Percentiles rank a stretch among this genome's conserved stretches.
These are phyloP conservation scores for Helotiales sp. DNA, from an alignment of 2,329 filamentous ascomycete genomes.

Conservation along the genomic window DNA sequence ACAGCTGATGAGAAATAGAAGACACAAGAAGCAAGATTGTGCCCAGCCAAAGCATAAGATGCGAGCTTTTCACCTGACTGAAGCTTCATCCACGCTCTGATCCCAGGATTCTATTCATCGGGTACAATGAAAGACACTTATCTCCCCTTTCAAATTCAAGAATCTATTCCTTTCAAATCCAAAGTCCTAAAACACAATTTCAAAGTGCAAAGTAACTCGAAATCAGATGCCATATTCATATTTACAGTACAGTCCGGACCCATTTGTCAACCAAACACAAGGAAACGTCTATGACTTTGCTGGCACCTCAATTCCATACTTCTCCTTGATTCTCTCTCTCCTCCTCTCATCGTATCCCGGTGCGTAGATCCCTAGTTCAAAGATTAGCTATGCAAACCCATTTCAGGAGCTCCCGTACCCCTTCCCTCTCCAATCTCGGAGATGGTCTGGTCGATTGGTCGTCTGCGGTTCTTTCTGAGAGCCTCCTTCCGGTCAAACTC, in stretches of 20 bases:
- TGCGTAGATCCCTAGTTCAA: constrained; percentile 63
- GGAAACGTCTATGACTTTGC: constrained; percentile 37
- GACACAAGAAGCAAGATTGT: background rate
- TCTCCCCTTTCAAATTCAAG: background rate
- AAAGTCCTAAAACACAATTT: background rate
- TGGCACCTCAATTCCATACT: constrained; percentile 70
- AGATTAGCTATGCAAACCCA: constrained; percentile 18
- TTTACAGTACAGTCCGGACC: constrained; percentile 32
- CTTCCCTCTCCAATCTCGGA: constrained; percentile 71
- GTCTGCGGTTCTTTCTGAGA: constrained; percentile 64
- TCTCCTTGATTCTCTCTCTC: constrained; percentile 68
- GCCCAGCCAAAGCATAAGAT: background rate
- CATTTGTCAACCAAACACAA: constrained; percentile 18
- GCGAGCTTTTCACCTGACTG: background rate
- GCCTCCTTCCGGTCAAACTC: constrained; percentile 68
- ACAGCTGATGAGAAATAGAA: background rate
- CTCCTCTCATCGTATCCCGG: constrained; percentile 72
- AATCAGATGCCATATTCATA: constrained; percentile 19
- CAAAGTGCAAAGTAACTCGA: background rate
- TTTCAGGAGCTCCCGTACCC: constrained; percentile 54
- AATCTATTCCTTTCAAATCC: too few species aligned
- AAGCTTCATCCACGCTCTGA: too few species aligned
- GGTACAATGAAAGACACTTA: too few species aligned
- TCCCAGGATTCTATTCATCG: too few species aligned
- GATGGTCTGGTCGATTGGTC: constrained; percentile 68